Base-by-base conservation (phyloP, 2,329 filamentous ascomycete species). In the Xenosphaeropsis pyriputrescens region DNA sequence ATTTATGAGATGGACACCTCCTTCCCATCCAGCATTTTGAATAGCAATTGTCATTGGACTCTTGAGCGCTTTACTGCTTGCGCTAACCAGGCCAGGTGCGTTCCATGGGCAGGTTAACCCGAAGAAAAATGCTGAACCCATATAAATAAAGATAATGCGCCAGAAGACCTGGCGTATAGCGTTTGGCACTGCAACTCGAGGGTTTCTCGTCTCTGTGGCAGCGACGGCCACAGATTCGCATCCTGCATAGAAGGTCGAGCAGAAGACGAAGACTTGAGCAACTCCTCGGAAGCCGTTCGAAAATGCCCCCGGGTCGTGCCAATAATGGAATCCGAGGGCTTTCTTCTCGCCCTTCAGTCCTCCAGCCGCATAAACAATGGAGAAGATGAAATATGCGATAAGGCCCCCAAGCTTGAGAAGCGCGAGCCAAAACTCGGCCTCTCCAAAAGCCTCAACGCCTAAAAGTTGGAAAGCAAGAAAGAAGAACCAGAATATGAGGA, bases 1-100 rank as follows among this genome's bases (percentile, higher is more conserved):
- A 46, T 88, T 88, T 60, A 88, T 80, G 1, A 88, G 67, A 51
- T 88, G 75, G 1, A 81, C 78, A 39, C 79, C 82, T 18, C 71
- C 73, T 39, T 79, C 57, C 71, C 79, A 86, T 1, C 81, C 81
- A 1, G 81, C 82, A 41, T 73, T 83, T 43, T 79, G 72, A 34
- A 88, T 71, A 1, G 79, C 79, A 42, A 85, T 71, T 0, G 79
- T 85, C 68, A 85, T 80, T 1, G 79, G 79, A 15, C 75, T 81
- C 56, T 79, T 70, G 18, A 85, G 64, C 0, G 79, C 77, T 40
- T 76, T 71, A 39, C 70, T 75, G 3, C 55, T 56, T 4, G 71
- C 72, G 18, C 72, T 73, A 31, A 81, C 64, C 1, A 88, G 66
- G 1, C 69, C 71, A 3, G 67, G 58, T 1, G 77, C 73, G 45